Evolutionary conservation across 139 green algal species (phyloP).

Genomic region (Ulvella scutata): DNA sequence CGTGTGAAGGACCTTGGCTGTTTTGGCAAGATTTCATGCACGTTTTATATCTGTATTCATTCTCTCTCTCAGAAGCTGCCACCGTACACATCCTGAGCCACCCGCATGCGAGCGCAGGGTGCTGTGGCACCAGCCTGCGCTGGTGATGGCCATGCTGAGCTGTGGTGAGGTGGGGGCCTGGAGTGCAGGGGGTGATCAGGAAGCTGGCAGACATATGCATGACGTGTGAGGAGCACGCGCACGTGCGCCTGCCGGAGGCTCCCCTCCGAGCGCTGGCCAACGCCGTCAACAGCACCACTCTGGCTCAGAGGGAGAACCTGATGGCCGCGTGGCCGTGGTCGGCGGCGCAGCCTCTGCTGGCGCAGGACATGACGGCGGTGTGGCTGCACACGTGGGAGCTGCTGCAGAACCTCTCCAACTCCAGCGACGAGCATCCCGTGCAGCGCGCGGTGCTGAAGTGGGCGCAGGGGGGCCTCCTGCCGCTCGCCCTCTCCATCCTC

Average conservation of each 20-base stretch:
- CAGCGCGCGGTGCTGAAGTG: background rate
- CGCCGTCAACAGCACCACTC: background rate
- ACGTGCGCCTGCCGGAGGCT: background rate
- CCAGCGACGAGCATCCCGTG: background rate
- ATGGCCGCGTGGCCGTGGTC: background rate
- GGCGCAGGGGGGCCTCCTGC: background rate
- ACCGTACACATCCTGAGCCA: no score
- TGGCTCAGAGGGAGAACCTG: background rate
- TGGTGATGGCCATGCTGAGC: no score
- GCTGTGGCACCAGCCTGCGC: no score
- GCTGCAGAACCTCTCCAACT: conserved; percentile 1
- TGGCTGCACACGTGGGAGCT: background rate
- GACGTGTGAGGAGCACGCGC: background rate
- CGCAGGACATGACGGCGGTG: background rate
- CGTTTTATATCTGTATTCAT: no score
- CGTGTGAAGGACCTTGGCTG: no score
- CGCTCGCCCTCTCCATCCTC: background rate
- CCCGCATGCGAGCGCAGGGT: no score
- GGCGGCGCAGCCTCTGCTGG: background rate
- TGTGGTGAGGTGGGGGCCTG: no score
- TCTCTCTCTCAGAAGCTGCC: no score
- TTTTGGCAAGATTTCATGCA: no score
- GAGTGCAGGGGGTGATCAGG: background rate
- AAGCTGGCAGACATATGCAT: background rate
- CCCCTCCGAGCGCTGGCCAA: background rate